Conservation (phyloP, 371 early-diverging fungal species). For the Catenaria anguillulae region DNA sequence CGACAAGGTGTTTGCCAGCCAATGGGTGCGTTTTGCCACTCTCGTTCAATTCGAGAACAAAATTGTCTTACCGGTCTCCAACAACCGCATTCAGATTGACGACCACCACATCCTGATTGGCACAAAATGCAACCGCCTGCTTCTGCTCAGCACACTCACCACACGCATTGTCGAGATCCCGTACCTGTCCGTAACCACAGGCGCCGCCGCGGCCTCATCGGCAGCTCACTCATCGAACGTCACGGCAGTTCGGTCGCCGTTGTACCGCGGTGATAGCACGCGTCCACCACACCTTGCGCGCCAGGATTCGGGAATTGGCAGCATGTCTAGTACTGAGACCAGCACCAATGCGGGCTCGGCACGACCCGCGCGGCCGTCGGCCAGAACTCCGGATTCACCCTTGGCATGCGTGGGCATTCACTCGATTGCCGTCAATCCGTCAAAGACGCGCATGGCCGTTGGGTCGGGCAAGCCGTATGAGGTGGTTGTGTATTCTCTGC, state of each 20-base stretch:
- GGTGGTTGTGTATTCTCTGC: slow-evolving; percentile 30
- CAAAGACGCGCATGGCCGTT: slow-evolving; percentile 40
- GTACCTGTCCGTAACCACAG: slow-evolving; percentile 10
- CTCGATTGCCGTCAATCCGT: slow-evolving; percentile 41
- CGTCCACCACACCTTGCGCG: no score
- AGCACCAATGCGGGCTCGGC: no score
- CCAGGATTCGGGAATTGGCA: no score
- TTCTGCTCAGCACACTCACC: neutral
- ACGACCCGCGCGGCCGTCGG: no score
- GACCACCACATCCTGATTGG: slow-evolving; percentile 35
- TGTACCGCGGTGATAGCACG: no score
- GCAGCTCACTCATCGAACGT: no score
- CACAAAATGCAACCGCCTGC: slow-evolving; percentile 43
- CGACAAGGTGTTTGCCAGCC: slow-evolving; percentile 45
- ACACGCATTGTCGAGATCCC: slow-evolving; percentile 18
- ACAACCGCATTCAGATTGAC: slow-evolving; percentile 4
- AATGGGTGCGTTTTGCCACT: slow-evolving; percentile 22
- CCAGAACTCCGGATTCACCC: no score
- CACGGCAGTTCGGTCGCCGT: no score
- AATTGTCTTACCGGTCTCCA: no score
- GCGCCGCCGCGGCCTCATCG: slow-evolving; percentile 4
- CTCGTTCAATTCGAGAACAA: no score
- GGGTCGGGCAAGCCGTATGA: slow-evolving; percentile 39
- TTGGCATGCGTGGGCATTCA: slow-evolving; percentile 31
- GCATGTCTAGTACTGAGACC: no score